Evolutionary conservation across 306 rosid genomes (phyloP).

Genomic region (Geum urbanum): DNA sequence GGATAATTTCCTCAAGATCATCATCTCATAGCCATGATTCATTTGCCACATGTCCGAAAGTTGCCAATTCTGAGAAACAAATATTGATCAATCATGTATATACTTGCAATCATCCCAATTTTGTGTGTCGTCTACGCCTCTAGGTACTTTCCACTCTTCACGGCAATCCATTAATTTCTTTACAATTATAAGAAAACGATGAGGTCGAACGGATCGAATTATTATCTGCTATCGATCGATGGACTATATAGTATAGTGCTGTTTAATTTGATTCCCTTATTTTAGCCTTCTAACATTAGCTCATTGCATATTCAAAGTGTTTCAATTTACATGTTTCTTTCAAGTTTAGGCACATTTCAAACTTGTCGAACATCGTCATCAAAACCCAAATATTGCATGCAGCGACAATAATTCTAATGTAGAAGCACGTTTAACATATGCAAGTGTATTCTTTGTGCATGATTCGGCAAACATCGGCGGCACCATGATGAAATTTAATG

Average conservation of each 20-base stretch:
- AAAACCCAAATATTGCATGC: neutral
- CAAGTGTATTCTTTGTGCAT: no score
- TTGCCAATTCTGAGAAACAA: neutral
- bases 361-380: neutral
- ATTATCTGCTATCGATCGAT: neutral
- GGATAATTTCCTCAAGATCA: constrained; percentile 4
- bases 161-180: constrained; percentile 4
- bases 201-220: neutral
- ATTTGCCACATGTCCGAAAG: neutral
- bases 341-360: neutral
- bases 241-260: neutral
- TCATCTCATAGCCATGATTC: neutral
- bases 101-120: neutral
- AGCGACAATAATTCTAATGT: neutral
- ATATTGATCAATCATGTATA: neutral
- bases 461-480: no score
- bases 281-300: neutral
- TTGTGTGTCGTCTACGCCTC: constrained; percentile 12
- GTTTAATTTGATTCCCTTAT: neutral
- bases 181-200: neutral
- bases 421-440: neutral
- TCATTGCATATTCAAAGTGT: neutral
- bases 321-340: neutral
- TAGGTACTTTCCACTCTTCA: neutral
- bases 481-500: no score